Base-by-base conservation (phyloP, 2,329 filamentous ascomycete species). In the Colletotrichum chlorophyti region DNA sequence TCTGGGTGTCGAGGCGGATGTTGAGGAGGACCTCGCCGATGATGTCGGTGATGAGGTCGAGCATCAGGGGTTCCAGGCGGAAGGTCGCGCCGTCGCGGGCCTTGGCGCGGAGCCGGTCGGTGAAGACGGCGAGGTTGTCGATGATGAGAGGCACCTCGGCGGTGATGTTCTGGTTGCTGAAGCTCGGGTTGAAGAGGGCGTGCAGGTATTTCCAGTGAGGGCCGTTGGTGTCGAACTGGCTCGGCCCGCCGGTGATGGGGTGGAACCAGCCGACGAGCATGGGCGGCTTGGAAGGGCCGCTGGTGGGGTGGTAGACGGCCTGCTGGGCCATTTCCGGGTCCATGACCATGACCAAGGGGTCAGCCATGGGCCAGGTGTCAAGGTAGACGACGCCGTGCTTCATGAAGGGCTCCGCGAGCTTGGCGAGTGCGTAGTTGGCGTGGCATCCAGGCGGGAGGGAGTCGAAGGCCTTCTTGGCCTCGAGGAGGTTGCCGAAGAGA, bases 31-130 rank as follows among this genome's bases (percentile, higher is more conserved):
- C 54, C 6, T 65, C 65, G 34, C 69, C 69, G 15, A 69, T 70
- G 31, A 72, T 62, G 46, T 72, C 70, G 61, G 69, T 71, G 68
- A 72, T 70, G 42, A 71, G 65, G n/a, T 61, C 61, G 8, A 71
- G 55, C 1, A 58, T 50, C 5, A 71, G 37, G 5, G 70, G 65
- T 50, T 69, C 69, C 6, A 72, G 32, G 14, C 58, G 61, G 34
- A 68, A 63, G 11, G 64, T 27, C 7, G 53, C 57, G 9, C 62
- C 63, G 1, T 38, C 19, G 7, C 58, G 37, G 17, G 62, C 65
- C 53, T 64, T 62, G 34, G 62, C 52, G 11, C 66, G 65, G 4
- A 72, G 58, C 9, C 65, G 62, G 10, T 66, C 63, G 37, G 65
- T 58, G 38, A 71, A 70, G 27, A 66, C 53, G n/a, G 65, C 51